These are phyloP conservation scores for Talaromyces verruculosus DNA, from an alignment of 2,329 filamentous ascomycete species.

Conservation along the genomic window DNA sequence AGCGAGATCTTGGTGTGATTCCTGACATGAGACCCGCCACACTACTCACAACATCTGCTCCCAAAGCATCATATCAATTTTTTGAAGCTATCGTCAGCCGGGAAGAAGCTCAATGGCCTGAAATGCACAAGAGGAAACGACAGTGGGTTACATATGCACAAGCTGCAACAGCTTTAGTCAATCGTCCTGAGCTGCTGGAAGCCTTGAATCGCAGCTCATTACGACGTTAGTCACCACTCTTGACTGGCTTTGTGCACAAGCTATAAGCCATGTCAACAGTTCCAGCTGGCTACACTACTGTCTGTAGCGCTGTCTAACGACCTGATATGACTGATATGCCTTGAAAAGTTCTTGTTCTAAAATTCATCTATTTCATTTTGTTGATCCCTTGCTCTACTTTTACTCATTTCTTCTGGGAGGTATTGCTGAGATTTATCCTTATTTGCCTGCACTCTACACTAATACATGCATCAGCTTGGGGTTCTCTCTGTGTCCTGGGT, in stretches of 20 bases:
- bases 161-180: constrained; percentile 73
- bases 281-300: constrained; percentile 20
- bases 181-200: constrained; percentile 82
- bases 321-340: constrained; percentile 23
- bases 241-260: background rate
- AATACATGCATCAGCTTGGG: constrained; percentile 8
- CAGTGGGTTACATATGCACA: constrained; percentile 85
- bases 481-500: background rate
- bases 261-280: constrained; percentile 4
- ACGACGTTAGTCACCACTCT: constrained; percentile 44
- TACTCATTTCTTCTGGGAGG: constrained; percentile 1
- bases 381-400: constrained; percentile 8
- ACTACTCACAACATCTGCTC: constrained; percentile 58
- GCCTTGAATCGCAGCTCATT: constrained; percentile 80
- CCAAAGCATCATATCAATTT: constrained; percentile 63
- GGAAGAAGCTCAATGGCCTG: constrained; percentile 87
- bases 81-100: constrained; percentile 82
- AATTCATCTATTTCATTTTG: constrained; percentile 10
- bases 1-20: constrained; percentile 82
- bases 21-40: constrained; percentile 68
- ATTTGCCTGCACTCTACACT: background rate
- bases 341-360: constrained; percentile 20
- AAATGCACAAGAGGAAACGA: constrained; percentile 85
- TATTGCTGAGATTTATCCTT: background rate
- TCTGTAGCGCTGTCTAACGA: constrained; percentile 21